Evolutionary conservation across 352 stramenopile species (phyloP), one percentile per base, ranked within the genome.

Genomic region (Saprolegnia diclina): DNA sequence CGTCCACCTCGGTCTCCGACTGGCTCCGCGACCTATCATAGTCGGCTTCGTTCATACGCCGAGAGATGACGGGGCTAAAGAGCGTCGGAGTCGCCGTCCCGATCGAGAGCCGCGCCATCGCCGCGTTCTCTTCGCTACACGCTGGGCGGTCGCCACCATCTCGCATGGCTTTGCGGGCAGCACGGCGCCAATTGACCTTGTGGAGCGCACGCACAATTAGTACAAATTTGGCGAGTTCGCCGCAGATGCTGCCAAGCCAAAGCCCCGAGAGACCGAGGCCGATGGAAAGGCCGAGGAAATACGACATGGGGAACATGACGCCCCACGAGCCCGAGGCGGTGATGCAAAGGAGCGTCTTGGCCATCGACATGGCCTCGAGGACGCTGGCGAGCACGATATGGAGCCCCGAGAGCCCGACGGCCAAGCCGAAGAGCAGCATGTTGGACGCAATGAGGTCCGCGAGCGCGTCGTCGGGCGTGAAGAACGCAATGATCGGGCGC

Each of bases 161-260:
- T 29, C 76, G 64, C 19, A 89, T 81, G 1, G 84, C 84, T 0
- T 74, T 77, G 7, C 71, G 75, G 42, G 84, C 82, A 72, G 90
- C 88, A 37, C 79, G 74, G 14, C 66, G 56, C 84, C 84, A 92
- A 74, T 92, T 80, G 44, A 92, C 82, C 22, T 77, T 73, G 32
- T 75, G 72, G 22, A 92, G 57, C 13, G 81, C 63, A 5, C 14
- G n/a, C 21, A 24, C 44, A 13, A 69, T 63, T 1, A 69, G 45
- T 5, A 69, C 16, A 69, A 69, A 69, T 29, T 69, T 69, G 45
- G 63, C 52, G 6, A 53, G 22, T 26, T 69, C 63, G 40, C 63
- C 63, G 13, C 46, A 29, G 53, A 69, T 38, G 42, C 63, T 69
- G 35, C 63, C 46, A 40, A 69, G 21, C 63, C 63, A 69, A 13